Conservation (phyloP, 1,139 yeast genomes). For the Yamadazyma sp. region DNA sequence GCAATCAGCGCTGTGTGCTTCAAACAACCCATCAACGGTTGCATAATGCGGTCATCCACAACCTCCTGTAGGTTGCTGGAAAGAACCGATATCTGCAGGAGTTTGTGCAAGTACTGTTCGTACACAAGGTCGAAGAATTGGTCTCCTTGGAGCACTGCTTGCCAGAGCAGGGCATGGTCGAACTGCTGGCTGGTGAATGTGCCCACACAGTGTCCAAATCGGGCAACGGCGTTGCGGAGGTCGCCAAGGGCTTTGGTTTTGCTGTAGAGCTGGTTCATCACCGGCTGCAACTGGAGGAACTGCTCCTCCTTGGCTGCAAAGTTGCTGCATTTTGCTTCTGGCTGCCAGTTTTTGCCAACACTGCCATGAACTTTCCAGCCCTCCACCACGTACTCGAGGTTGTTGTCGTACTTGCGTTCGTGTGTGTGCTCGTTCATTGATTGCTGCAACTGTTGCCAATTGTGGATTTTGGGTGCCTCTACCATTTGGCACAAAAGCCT, state of each 20-base stretch:
- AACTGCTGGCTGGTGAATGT: slow-evolving; percentile 17
- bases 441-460: slow-evolving; percentile 15
- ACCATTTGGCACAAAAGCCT: slow-evolving; percentile 14
- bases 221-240: slow-evolving; percentile 6
- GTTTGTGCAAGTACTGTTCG: slow-evolving; percentile 19
- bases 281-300: background rate
- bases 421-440: background rate
- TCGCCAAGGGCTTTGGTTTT: slow-evolving; percentile 5
- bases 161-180: slow-evolving; percentile 20
- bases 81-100: slow-evolving; percentile 1
- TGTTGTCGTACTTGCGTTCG: slow-evolving; percentile 5
- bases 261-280: background rate
- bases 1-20: background rate
- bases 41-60: background rate
- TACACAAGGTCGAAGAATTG: slow-evolving; percentile 19
- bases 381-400: slow-evolving; percentile 13
- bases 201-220: slow-evolving; percentile 5
- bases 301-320: background rate
- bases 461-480: slow-evolving; percentile 10
- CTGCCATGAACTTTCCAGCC: background rate
- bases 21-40: background rate
- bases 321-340: background rate
- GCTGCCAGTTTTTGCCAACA: background rate
- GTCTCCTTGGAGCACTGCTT: slow-evolving; percentile 14
- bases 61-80: background rate